Evolutionary conservation across 345 rosid species (phyloP).

Genomic region (Excoecaria agallocha): DNA sequence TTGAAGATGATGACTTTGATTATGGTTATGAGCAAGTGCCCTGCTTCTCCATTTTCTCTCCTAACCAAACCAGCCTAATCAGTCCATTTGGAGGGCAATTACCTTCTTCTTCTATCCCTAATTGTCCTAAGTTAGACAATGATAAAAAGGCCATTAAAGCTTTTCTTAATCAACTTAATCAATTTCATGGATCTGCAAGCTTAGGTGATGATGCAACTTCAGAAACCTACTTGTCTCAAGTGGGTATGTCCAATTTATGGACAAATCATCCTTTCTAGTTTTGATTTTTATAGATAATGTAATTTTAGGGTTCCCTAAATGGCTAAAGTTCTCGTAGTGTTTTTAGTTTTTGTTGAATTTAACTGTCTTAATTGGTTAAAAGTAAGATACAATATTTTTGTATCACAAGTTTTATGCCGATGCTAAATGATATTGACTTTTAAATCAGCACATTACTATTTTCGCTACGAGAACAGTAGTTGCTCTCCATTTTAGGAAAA

Average conservation of each 20-base stretch:
- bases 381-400: too few species aligned
- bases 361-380: too few species aligned
- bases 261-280: slow-evolving; percentile 1
- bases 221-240: slow-evolving; percentile 40
- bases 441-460: too few species aligned
- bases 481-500: too few species aligned
- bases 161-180: slow-evolving; percentile 35
- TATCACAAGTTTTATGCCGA: too few species aligned
- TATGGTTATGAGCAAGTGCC: slow-evolving; percentile 46
- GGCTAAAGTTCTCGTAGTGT: too few species aligned
- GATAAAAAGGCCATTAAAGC: slow-evolving; percentile 37
- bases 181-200: slow-evolving; percentile 34
- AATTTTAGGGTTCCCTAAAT: too few species aligned
- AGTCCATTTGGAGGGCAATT: slow-evolving; percentile 20
- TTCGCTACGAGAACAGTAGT: too few species aligned
- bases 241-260: slow-evolving; percentile 38
- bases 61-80: slow-evolving; percentile 30
- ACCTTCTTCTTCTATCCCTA: not conserved
- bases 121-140: slow-evolving; percentile 17
- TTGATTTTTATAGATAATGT: not conserved
- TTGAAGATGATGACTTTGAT: slow-evolving; percentile 33
- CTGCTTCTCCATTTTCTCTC: slow-evolving; percentile 88
- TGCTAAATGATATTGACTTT: too few species aligned
- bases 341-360: too few species aligned
- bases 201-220: slow-evolving; percentile 32